Base-by-base conservation (phyloP, 192 early-diverging fungal species). In the Lobosporangium transversale region DNA sequence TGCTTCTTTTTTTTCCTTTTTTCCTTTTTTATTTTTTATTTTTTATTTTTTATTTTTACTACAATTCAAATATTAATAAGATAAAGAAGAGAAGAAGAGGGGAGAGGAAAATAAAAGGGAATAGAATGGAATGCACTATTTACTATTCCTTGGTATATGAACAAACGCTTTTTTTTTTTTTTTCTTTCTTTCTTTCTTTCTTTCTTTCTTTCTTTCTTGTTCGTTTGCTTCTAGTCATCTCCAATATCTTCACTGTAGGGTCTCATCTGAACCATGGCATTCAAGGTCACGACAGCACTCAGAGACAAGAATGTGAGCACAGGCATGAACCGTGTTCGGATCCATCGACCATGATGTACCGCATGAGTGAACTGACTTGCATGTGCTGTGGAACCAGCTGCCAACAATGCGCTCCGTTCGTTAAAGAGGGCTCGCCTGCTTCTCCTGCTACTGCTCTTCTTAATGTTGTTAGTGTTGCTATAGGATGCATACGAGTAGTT, bases 251-350 rank as follows among this genome's bases (percentile, higher is more conserved):
- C 58, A 23, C 23, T 49, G 20, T 12, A 2, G 21, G 53, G 51
- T 15, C 37, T 26, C 35, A 54, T 48, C 18, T 57, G 31, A 18
- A 48, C 73, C n/a, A 33, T 8, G 8, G 64, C 58, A 20, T 76
- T 76, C 53, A 76, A 29, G 0, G 40, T 48, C 8, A 76, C 73
- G 15, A 67, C 73, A 8, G 31, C 44, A 21, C 26, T 59, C 20
- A 76, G 50, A 31, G 58, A 62, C 23, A 67, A 23, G 33, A 62
- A 67, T 8, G 58, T 76, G 20, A 67, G 14, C 20, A 62, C 15
- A 31, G 73, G 73, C 65, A 76, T 45, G 35, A 76, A 23, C 4
- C 73, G 63, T 4, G 58, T 66, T 18, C 73, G 50, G 11, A 67
- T 48, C 73, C 73, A 76, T 17, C 59, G 73, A 26, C 58, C 58